A percentile compares a stretch with the other conserved stretches of the same genome.
Evolutionary conservation across 164 flowering plant species (phyloP).

Genomic region (Brasenia schreberi): DNA sequence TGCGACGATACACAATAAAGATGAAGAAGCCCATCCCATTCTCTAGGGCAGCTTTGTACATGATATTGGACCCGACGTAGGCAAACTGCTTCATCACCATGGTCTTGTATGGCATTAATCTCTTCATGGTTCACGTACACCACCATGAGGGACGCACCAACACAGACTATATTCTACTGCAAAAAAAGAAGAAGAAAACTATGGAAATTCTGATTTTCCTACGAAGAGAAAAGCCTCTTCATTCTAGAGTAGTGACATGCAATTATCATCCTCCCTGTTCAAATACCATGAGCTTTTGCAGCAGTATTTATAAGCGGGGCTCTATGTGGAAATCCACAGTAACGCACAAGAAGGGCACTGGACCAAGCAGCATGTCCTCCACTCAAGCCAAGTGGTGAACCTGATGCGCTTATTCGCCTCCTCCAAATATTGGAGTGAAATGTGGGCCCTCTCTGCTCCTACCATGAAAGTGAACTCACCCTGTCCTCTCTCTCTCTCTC

Average conservation of each 20-base stretch:
- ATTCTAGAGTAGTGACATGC: too few relatives aligned
- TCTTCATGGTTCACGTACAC: conserved; percentile 4
- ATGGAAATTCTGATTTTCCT: not conserved
- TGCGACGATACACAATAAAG: conserved; percentile 29
- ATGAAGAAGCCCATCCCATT: conserved; percentile 25
- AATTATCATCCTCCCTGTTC: too few relatives aligned
- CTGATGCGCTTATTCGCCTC: too few relatives aligned
- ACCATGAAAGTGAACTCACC: too few relatives aligned
- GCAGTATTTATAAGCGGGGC: not conserved
- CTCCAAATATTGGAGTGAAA: not conserved
- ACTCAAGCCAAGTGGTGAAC: not conserved
- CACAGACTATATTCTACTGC: conserved; percentile 29
- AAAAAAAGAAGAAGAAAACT: not conserved
- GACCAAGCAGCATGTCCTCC: not conserved
- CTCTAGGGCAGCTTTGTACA: conserved; percentile 26
- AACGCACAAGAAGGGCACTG: not conserved
- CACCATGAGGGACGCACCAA: conserved; percentile 8
- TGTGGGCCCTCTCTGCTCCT: not conserved
- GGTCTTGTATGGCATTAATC: conserved; percentile 10
- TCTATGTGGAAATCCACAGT: conserved; percentile 11
- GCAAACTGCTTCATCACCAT: conserved; percentile 26
- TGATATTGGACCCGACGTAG: conserved; percentile 28
- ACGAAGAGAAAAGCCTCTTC: not conserved
- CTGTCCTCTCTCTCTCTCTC: too few relatives aligned
- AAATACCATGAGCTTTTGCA: not conserved